phyloP scores from a whole-genome alignment of 164 flowering plant species.

The Sextonia rubra region DNA sequence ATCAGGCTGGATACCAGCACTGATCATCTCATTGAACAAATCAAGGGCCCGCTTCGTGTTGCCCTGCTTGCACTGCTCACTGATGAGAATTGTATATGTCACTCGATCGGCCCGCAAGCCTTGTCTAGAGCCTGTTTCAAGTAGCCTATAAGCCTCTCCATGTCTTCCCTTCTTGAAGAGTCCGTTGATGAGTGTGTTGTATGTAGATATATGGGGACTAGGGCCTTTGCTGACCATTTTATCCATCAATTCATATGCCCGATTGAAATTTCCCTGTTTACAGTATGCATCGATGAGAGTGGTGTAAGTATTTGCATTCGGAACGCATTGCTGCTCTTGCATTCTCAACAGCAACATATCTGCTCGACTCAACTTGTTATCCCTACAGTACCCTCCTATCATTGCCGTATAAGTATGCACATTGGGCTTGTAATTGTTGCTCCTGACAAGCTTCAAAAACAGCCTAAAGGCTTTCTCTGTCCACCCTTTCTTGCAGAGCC shows the following conservation, averaged over 20 bases:
- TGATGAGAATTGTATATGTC: constrained; percentile 75
- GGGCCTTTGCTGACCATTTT: constrained; percentile 53
- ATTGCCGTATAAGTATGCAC: constrained; percentile 84
- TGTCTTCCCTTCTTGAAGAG: constrained; percentile 64
- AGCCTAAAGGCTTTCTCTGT: constrained; percentile 89
- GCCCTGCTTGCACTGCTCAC: constrained; percentile 46
- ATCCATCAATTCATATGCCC: constrained; percentile 67
- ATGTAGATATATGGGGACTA: constrained; percentile 60
- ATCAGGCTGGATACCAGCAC: constrained; percentile 56
- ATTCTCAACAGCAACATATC: constrained; percentile 77
- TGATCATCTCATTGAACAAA: constrained; percentile 53
- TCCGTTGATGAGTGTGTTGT: constrained; percentile 63
- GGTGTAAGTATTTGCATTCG: constrained; percentile 73
- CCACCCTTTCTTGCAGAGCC: constrained; percentile 95
- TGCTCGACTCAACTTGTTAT: constrained; percentile 71
- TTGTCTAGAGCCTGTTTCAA: constrained; percentile 25
- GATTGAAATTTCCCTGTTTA: constrained; percentile 60
- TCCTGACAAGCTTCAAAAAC: constrained; percentile 78
- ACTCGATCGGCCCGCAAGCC: constrained; percentile 60
- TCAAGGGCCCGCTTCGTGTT: constrained; percentile 42
- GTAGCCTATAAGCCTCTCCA: constrained; percentile 52
- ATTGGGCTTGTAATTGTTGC: constrained; percentile 82
- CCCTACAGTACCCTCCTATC: constrained; percentile 87
- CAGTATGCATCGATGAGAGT: constrained; percentile 76
- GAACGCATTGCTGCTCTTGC: constrained; percentile 74